Conservation (phyloP, 2,329 filamentous ascomycete species). For the Pseudogymnoascus sp. region DNA sequence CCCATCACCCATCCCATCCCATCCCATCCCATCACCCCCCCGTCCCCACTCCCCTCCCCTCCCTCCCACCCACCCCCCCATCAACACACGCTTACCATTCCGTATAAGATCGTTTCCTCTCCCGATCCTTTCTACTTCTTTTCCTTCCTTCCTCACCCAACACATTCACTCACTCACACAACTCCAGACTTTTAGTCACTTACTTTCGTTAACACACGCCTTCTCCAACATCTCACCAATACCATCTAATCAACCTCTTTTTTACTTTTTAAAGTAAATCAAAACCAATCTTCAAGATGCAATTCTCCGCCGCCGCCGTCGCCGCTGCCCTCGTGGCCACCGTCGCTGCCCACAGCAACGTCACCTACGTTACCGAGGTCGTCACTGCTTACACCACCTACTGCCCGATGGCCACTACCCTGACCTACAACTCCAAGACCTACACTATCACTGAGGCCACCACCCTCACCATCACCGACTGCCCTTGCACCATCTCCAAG, state of each 20-base stretch:
- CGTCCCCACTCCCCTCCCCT: background rate
- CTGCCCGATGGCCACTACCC: conserved; percentile 42
- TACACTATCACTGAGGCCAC: conserved; percentile 47
- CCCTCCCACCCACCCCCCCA: background rate
- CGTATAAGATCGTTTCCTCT: conserved; percentile 7
- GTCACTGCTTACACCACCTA: conserved; percentile 40
- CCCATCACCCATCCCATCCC: background rate
- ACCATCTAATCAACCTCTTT: background rate
- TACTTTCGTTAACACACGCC: conserved; percentile 9
- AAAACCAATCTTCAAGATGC: conserved; percentile 18
- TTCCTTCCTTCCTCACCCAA: conserved; percentile 9
- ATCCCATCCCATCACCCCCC: background rate
- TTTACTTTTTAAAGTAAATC: conserved; percentile 8
- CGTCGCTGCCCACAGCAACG: conserved; percentile 16
- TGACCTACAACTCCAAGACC: conserved; percentile 38
- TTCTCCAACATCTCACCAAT: background rate
- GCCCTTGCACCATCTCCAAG: conserved; percentile 60
- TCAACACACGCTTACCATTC: background rate
- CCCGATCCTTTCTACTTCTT: background rate
- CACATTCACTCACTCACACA: background rate
- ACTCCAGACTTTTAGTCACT: conserved; percentile 11
- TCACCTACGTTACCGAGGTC: conserved; percentile 31
- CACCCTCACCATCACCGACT: conserved; percentile 63
- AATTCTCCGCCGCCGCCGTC: conserved; percentile 18
- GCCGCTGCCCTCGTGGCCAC: conserved; percentile 18